These are phyloP conservation scores for Nannochloropsis salina DNA, from an alignment of 108 stramenopile genomes.

Conservation along the genomic window DNA sequence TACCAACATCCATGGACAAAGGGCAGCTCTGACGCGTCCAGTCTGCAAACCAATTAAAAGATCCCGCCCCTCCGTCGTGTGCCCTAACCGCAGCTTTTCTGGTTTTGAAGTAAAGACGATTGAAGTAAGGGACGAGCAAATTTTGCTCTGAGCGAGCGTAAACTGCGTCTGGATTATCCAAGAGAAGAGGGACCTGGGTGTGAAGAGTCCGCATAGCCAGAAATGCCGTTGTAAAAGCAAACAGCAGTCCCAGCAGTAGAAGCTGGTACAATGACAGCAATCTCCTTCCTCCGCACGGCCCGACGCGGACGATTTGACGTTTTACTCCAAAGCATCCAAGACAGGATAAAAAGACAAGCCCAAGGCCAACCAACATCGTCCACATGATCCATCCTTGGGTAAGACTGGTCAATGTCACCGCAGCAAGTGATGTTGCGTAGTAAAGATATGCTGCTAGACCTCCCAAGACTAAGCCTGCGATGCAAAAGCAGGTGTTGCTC, in stretches of 20 bases:
- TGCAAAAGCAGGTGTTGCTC: slow-evolving; percentile 22
- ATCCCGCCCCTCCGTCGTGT: not conserved
- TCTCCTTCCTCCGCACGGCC: slow-evolving; percentile 27
- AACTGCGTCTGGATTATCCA: slow-evolving; percentile 23
- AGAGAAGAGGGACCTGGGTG: not conserved
- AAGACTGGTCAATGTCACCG: not conserved
- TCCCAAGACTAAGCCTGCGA: slow-evolving; percentile 8
- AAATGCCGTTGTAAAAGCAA: slow-evolving; percentile 21
- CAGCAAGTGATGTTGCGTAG: slow-evolving; percentile 21
- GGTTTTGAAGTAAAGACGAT: not conserved
- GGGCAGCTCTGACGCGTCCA: not conserved
- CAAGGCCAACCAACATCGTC: not conserved
- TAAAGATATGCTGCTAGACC: slow-evolving; percentile 18
- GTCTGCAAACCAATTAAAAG: slow-evolving; percentile 24
- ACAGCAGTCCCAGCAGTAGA: slow-evolving; percentile 19
- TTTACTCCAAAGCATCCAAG: slow-evolving; percentile 26
- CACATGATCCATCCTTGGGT: not conserved
- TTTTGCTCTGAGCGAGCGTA: not conserved
- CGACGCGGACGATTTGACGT: slow-evolving; percentile 20
- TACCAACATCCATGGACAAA: slow-evolving; percentile 22
- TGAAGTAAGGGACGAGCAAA: not conserved
- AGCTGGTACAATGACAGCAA: slow-evolving; percentile 29
- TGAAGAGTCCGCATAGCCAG: slow-evolving; percentile 26
- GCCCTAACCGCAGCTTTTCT: not conserved
- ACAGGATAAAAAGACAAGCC: slow-evolving; percentile 18